Evolutionary conservation across 805 yeast species (phyloP), one percentile per base, ranked within the genome.

Genomic region (Saturnispora zaruensis): DNA sequence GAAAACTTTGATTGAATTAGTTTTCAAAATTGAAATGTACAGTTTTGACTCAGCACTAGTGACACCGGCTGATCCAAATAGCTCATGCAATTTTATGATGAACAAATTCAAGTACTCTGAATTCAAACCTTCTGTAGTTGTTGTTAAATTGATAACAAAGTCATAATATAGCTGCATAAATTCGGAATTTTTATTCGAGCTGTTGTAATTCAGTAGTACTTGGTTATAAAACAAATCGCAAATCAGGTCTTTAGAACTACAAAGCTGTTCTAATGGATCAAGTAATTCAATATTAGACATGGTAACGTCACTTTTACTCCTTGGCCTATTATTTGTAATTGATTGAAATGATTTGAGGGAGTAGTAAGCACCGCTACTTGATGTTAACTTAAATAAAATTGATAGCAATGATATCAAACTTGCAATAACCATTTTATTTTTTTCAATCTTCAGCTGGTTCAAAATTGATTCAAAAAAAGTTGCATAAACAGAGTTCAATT

Each of bases 341-440:
- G 25, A 13, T 14, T 38, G 21, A 7, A 45, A 25, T 4, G 58
- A 41, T 58, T 59, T 44, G 59, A 65, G 42, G 24, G 59, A 60
- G 51, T 66, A 67, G 50, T 62, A 68, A 1, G 64, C 59, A 7
- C 71, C 70, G 7, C 61, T 61, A 28, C 51, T 54, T 4, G 59
- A 42, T 0, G 71, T 60, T 6, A 44, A 48, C 42, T 63, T 62
- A 44, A 79, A 67, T 5, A 80, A 62, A 1, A 58, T 56, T 5
- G 71, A 68, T 34, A 79, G 55, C 2, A 82, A 64, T 16, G 66
- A 66, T 33, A 82, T 60, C 1, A 77, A 67, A 51, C 77, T 80
- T 40, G 68, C 64, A 1, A 78, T 70, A 0, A 82, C 88, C 20
- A 72, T 63, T 6, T 72, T 74, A 52, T 77, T 71, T 30, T 67